Base-by-base conservation (phyloP, 352 stramenopile genomes). In the Globisporangium irregulare region DNA sequence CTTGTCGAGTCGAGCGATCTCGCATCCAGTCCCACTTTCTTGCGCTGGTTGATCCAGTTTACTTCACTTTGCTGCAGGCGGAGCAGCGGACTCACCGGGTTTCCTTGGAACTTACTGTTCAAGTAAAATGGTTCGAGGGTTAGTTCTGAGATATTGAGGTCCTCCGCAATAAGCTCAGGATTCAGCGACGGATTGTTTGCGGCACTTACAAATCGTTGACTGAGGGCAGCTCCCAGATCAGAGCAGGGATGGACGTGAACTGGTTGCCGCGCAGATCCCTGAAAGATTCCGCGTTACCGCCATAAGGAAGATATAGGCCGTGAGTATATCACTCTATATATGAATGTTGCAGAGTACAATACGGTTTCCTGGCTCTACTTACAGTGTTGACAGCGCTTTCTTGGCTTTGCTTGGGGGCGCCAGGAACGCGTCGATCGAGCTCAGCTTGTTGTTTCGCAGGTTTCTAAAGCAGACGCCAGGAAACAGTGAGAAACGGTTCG, bases 181-280 rank as follows among this genome's bases (percentile, higher is more conserved):
- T 4, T 4, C 18, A 24, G 15, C 6, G 3, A 41, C n/a, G 3
- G 7, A 14, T 27, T 60, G 7, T 3, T 3, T 27, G 14, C 14
- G 24, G 53, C 20, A 63, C 63, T 36, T 68, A 68, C 63, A 68
- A 68, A 29, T 32, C 38, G 38, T 36, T 46, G 14, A 63, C 9
- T 14, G 63, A 43, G 18, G 63, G 29, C 9, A 68, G 38, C 7
- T 43, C 43, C 54, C 53, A 63, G 38, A 68, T 54, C 36, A 62
- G 18, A 15, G 63, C 5, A 14, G 63, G 63, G 12, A 68, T 68
- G 34, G 38, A 48, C 0, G 20, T 34, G 36, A 68, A 68, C 25
- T 41, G 53, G 27, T 68, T 68, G 32, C 24, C 34, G 3, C 62
- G 25, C 14, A 67, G 51, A 41, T 67, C 62, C 3, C 36, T 60